A percentile compares a stretch with the other conserved stretches of the same genome.
Conservation (phyloP, 805 yeast species). For the Yamadazyma insecticola region DNA sequence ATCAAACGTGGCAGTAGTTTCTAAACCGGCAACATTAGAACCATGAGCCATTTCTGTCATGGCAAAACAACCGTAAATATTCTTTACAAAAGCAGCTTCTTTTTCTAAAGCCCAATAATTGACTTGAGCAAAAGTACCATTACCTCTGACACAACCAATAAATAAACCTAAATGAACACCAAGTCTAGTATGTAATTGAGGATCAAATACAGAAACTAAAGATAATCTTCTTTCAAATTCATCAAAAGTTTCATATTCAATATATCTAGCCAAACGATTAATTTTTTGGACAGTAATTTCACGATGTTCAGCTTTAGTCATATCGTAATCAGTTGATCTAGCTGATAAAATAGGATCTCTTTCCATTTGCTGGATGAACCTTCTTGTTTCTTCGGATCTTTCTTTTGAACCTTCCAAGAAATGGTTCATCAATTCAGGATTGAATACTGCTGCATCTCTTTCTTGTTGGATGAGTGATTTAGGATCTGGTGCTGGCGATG, state of each 20-base stretch:
- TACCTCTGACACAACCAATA: constrained; percentile 75
- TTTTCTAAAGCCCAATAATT: constrained; percentile 76
- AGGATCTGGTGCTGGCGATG: constrained; percentile 28
- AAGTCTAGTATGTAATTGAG: constrained; percentile 76
- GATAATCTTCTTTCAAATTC: constrained; percentile 59
- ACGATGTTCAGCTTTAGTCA: constrained; percentile 52
- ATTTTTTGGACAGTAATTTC: constrained; percentile 58
- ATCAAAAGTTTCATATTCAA: constrained; percentile 47
- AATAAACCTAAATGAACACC: constrained; percentile 90
- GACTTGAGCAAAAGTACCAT: constrained; percentile 81
- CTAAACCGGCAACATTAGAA: constrained; percentile 55
- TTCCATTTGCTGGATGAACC: constrained; percentile 54
- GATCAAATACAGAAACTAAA: constrained; percentile 64
- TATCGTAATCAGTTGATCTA: constrained; percentile 52
- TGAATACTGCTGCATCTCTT: constrained; percentile 27
- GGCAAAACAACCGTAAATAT: constrained; percentile 59
- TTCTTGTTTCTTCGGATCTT: constrained; percentile 43
- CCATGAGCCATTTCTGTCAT: constrained; percentile 65
- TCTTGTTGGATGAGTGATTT: constrained; percentile 26
- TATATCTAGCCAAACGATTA: constrained; percentile 55
- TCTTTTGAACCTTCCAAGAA: constrained; percentile 37
- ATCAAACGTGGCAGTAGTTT: constrained; percentile 48
- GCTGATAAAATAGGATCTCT: constrained; percentile 63
- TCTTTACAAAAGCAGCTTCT: constrained; percentile 57
- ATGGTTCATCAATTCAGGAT: constrained; percentile 35